Evolutionary conservation across 106 monocot species (phyloP).

Genomic region (Iris macrosiphon): DNA sequence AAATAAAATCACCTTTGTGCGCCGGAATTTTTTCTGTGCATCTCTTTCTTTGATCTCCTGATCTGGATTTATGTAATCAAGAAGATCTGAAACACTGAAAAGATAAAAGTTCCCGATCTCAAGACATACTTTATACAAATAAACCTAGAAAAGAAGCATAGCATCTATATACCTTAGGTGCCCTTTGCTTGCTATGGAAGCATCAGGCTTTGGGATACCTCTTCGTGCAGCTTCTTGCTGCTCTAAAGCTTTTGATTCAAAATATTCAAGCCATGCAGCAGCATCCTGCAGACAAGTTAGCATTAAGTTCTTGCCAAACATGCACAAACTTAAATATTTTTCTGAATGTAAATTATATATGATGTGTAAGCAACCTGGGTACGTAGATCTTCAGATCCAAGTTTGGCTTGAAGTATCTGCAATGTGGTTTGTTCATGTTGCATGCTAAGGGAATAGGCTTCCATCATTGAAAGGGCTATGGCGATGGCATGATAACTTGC

Average conservation of each 20-base stretch:
- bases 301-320: background rate
- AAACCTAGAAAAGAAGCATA: background rate
- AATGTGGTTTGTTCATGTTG: conserved; percentile 94
- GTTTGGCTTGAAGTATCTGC: conserved; percentile 76
- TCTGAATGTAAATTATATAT: background rate
- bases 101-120: conserved; percentile 25
- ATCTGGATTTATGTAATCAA: conserved; percentile 95
- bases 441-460: conserved; percentile 80
- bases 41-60: conserved; percentile 76
- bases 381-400: conserved; percentile 82
- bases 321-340: no score
- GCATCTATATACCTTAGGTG: conserved; percentile 68
- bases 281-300: conserved; percentile 60
- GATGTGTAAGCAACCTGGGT: conserved; percentile 53
- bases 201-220: conserved; percentile 91
- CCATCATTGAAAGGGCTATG: conserved; percentile 98
- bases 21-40: conserved; percentile 47
- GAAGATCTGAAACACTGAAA: conserved; percentile 97
- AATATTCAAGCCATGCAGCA: conserved; percentile 95
- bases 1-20: conserved; percentile 40
- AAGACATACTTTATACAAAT: conserved; percentile 9
- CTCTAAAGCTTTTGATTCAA: conserved; percentile 88
- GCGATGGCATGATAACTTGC: conserved; percentile 98
- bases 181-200: conserved; percentile 97
- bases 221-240: conserved; percentile 91